These are phyloP conservation scores for Cardiospermum halicacabum DNA, from an alignment of 345 rosid species.

Conservation along the genomic window DNA sequence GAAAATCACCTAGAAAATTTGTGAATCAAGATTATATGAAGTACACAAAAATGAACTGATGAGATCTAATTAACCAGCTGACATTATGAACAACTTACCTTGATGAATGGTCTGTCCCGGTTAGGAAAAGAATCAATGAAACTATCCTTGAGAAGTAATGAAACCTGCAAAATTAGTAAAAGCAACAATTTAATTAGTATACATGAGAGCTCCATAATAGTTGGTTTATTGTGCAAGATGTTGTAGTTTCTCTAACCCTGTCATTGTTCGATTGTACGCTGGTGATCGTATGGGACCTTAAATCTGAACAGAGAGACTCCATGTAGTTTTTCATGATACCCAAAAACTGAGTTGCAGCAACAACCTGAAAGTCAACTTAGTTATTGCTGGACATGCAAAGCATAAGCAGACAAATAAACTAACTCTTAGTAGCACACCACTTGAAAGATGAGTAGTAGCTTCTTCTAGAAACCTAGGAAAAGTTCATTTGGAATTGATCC, in stretches of 20 bases:
- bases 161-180: slow-evolving; percentile 53
- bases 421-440: not conserved
- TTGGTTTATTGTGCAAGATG: not conserved
- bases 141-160: slow-evolving; percentile 89
- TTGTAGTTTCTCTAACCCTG: slow-evolving; percentile 53
- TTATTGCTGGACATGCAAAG: not conserved
- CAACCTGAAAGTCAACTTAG: slow-evolving; percentile 37
- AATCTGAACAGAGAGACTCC: slow-evolving; percentile 82
- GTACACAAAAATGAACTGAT: not conserved
- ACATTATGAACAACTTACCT: slow-evolving; percentile 40
- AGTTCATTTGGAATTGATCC: not conserved
- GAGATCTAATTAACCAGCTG: not conserved
- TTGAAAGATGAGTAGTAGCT: not conserved
- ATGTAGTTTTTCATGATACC: slow-evolving; percentile 64
- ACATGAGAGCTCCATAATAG: slow-evolving; percentile 5
- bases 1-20: not conserved
- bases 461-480: not conserved
- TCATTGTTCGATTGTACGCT: slow-evolving; percentile 89
- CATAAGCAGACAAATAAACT: not conserved
- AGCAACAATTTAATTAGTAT: slow-evolving; percentile 8
- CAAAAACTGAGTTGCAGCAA: slow-evolving; percentile 67
- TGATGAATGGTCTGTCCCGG: slow-evolving; percentile 70
- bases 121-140: slow-evolving; percentile 81
- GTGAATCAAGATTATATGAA: not conserved
- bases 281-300: slow-evolving; percentile 85